These are phyloP conservation scores for Lipomyces chichibuensis DNA, from an alignment of 805 yeast genomes.

Conservation along the genomic window DNA sequence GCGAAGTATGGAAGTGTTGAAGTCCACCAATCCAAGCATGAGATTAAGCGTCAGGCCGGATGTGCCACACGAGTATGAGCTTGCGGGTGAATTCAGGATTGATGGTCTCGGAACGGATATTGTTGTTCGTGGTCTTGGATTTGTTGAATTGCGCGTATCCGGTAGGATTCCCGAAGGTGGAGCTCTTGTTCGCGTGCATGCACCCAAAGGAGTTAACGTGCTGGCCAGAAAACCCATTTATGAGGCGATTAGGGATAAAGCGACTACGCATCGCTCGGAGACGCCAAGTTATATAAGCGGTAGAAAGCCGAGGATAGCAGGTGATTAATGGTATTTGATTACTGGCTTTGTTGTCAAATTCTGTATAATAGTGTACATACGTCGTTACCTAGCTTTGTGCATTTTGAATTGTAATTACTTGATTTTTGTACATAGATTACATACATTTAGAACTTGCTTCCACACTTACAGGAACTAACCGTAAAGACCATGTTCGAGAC, in stretches of 20 bases:
- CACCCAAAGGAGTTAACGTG: slow-evolving; percentile 38
- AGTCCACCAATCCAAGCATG: slow-evolving; percentile 32
- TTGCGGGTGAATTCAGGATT: slow-evolving; percentile 14
- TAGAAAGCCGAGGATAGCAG: background rate
- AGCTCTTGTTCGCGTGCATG: slow-evolving; percentile 37
- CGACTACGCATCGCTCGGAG: background rate
- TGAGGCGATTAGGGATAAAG: slow-evolving; percentile 17
- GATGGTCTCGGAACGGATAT: slow-evolving; percentile 37
- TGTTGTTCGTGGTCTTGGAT: slow-evolving; percentile 44
- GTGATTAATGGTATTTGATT: background rate
- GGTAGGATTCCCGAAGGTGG: slow-evolving; percentile 43
- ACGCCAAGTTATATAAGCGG: background rate
- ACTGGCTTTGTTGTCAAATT: background rate
- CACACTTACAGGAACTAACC: slow-evolving; percentile 46
- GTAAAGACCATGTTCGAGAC: slow-evolving; percentile 77
- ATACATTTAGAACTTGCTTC: background rate
- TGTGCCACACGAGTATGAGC: slow-evolving; percentile 10
- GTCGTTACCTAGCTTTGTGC: background rate
- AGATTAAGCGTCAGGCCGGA: slow-evolving; percentile 36
- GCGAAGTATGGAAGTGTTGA: slow-evolving; percentile 32
- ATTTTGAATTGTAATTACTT: background rate
- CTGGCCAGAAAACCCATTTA: slow-evolving; percentile 33
- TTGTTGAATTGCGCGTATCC: slow-evolving; percentile 40
- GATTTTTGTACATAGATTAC: background rate
- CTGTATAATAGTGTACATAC: background rate